Evolutionary conservation across 768 basidiomycete species (phyloP), one percentile per base, ranked within the genome.

Genomic region (Rhodosporidiobolus sp.): DNA sequence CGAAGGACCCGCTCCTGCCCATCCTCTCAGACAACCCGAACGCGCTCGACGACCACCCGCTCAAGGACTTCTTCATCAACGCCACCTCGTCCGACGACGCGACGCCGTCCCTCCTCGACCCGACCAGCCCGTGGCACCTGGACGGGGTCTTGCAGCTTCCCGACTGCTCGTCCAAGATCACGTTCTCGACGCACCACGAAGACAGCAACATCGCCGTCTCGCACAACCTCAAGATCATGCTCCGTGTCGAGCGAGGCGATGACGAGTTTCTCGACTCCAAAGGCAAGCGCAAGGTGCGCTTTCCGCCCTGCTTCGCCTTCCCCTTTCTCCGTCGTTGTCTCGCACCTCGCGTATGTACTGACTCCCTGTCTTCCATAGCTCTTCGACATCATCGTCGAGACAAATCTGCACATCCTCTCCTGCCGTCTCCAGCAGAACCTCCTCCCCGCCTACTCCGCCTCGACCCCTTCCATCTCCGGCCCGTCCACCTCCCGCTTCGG

Each of bases 391-490:
- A 78, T 76, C 70, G 83, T 82, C 72, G 82, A 92, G 79, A 88
- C 88, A 0, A 92, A 93, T 0, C 85, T 96, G 49, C 88, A 91
- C 66, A 87, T 97, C 60, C 86, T 96, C 63, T 94, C 94, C 26
- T 92, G 90, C 80, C 87, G 88, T 30, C 94, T 91, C 79, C 89
- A 90, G 76, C 86, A 88, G 0, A 88, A 91, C 72, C 90, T 87
- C 7, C 87, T 96, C 16, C 92, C 94, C 0, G 86, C 86, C 17
- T 95, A 95, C 80, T 84, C 50, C 24, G 58, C 49, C 55, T 57
- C 65, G 10, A 64, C 56, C 12, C 56, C 71, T 20, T 50, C 62
- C 20, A 53, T 72, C 34, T 60, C 56, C 20, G 61, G 48, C 4
- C 46, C 45, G 26, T 45, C 54, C 22, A 10, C 55, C n/a, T 59